Base-by-base conservation (phyloP, 192 early-diverging fungal genomes). In the Coemansia sp. region DNA sequence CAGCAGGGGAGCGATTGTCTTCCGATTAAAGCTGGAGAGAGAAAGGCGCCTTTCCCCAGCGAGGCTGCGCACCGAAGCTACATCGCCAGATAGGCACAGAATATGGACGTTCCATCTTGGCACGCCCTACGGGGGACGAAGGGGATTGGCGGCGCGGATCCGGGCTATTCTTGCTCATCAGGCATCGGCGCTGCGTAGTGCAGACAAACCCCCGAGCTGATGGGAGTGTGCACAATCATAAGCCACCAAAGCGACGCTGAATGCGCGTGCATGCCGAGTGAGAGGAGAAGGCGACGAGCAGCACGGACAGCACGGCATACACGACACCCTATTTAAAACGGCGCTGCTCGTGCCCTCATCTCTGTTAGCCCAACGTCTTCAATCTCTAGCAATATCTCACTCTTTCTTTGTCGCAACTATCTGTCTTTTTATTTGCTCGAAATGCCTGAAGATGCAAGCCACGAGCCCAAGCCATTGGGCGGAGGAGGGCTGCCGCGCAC, bases 401-500 rank as follows among this genome's bases (percentile, higher is more conserved):
- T 39, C 8, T 39, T 13, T 39, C 8, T 39, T 13, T 39, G 9
- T 39, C 38, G 31, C 31, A 31, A 16, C 41, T 9, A 48, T 48
- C 10, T 12, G 9, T 11, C 36, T 38, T 21, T 31, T 62, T 3
- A 47, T 41, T 64, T 37, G 23, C 16, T 50, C 7, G n/a, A 48
- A 26, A 67, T 67, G 55, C 33, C 25, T 34, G 41, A 41, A 9
- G 62, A 62, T 31, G 66, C 26, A 55, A 55, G 21, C 23, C 48
- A 50, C 48, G 48, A 50, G 23, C 21, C 48, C 48, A 55, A 55
- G 52, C 52, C 52, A n/a, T 28, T 26, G 48, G 26, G 48, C 23
- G 23, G 48, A 25, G 48, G 48, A 16, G 68, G 61, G 0, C 53
- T 70, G 12, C 62, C 60, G 10, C 69, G 69, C 62, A 64, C 62